These are phyloP conservation scores for Pisolithus sp. DNA, from an alignment of 768 basidiomycete species.

Conservation along the genomic window DNA sequence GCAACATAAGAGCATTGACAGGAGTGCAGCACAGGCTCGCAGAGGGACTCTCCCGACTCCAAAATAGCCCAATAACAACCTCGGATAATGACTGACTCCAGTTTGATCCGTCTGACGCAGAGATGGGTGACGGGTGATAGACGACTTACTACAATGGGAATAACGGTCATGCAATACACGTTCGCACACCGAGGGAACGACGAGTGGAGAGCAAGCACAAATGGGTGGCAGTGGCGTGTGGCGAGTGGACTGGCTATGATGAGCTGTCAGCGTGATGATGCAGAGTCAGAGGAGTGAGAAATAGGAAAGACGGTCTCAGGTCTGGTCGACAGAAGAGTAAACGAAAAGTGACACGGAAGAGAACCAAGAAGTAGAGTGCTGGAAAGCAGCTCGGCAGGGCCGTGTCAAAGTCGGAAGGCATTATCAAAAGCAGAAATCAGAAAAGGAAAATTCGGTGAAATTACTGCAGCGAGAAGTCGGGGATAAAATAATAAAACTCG, in stretches of 20 bases:
- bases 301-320: constrained; percentile 18
- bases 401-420: constrained; percentile 7
- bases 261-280: constrained; percentile 35
- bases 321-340: constrained; percentile 20
- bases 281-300: constrained; percentile 19
- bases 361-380: constrained; percentile 30
- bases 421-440: constrained; percentile 10
- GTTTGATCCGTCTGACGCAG: too few species aligned
- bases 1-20: background rate
- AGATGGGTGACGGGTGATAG: too few species aligned
- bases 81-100: too few species aligned
- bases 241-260: constrained; percentile 20
- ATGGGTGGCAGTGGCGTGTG: constrained; percentile 27
- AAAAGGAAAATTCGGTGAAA: constrained; percentile 7
- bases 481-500: constrained; percentile 3
- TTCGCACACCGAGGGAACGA: constrained; percentile 32
- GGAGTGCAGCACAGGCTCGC: background rate
- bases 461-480: constrained; percentile 1
- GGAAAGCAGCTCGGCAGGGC: constrained; percentile 15
- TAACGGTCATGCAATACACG: constrained; percentile 38
- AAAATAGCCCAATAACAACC: too few species aligned
- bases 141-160: constrained; percentile 15
- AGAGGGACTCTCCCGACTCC: background rate
- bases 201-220: constrained; percentile 24
- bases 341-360: constrained; percentile 18